Evolutionary conservation across 2,329 filamentous ascomycete species (phyloP).

Genomic region (Diaporthe humulicola): DNA sequence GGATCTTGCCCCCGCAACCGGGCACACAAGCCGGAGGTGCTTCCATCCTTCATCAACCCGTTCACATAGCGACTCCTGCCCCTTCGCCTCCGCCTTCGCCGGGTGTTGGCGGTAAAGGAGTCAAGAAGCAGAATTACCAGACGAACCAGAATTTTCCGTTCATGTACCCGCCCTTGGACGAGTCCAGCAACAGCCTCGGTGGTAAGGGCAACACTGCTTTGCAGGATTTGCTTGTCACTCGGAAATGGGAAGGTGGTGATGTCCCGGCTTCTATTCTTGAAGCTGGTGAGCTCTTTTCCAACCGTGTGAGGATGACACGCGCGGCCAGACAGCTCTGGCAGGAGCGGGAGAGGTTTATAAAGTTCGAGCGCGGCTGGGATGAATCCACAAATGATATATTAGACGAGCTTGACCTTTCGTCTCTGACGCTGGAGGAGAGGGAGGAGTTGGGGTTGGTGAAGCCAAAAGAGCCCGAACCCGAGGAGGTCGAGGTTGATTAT

Average conservation of each 20-base stretch:
- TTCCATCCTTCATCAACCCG: constrained; percentile 94
- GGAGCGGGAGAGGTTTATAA: constrained; percentile 90
- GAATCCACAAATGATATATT: constrained; percentile 59
- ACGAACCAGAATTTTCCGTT: constrained; percentile 99
- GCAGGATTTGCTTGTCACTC: constrained; percentile 83
- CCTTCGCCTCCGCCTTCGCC: constrained; percentile 96
- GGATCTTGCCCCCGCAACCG: constrained; percentile 70
- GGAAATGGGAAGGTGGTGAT: constrained; percentile 93
- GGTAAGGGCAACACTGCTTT: constrained; percentile 87
- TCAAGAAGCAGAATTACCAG: constrained; percentile 99
- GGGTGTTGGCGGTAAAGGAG: constrained; percentile 86
- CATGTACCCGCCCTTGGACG: constrained; percentile 93
- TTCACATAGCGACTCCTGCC: constrained; percentile 98
- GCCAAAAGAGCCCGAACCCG: constrained; percentile 51
- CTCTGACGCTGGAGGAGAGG: constrained; percentile 56
- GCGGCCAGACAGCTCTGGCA: constrained; percentile 96
- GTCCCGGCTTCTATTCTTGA: constrained; percentile 95
- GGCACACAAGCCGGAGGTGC: constrained; percentile 70
- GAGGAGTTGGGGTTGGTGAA: constrained; percentile 62
- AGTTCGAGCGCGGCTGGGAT: constrained; percentile 92
- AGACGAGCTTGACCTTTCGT: constrained; percentile 55
- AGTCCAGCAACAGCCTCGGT: constrained; percentile 88
- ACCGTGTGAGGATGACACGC: constrained; percentile 89
- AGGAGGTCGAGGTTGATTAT: constrained; percentile 60
- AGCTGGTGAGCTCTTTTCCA: constrained; percentile 91